phyloP scores from a whole-genome alignment of 805 yeast species.

The Ogataea nonfermentans region DNA sequence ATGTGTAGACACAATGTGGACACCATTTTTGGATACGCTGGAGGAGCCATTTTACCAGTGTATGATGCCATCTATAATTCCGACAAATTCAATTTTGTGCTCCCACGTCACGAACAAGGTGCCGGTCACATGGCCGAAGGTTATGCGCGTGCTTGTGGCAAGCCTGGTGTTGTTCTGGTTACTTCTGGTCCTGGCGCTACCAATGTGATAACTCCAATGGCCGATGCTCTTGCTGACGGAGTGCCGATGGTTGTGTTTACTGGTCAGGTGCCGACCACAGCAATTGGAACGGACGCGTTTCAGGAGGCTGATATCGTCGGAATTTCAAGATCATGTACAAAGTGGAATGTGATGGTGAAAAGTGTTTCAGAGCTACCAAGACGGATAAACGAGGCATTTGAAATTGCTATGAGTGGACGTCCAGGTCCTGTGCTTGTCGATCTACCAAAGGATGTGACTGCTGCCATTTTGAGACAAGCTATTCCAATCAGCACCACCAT shows the following conservation, averaged over 20 bases:
- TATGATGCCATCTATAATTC: slow-evolving; percentile 96
- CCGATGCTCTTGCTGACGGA: slow-evolving; percentile 97
- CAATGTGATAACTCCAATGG: slow-evolving; percentile 97
- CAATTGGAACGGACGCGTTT: slow-evolving; percentile 98
- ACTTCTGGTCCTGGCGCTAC: slow-evolving; percentile 99
- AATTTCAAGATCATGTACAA: slow-evolving; percentile 94
- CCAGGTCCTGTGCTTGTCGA: slow-evolving; percentile 99
- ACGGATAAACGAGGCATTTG: slow-evolving; percentile 96
- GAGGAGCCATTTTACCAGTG: slow-evolving; percentile 98
- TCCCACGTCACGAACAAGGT: slow-evolving; percentile 98
- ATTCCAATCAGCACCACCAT: slow-evolving; percentile 79
- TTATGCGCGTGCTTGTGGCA: slow-evolving; percentile 91
- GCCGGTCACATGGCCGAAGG: slow-evolving; percentile 99
- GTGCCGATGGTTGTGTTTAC: slow-evolving; percentile 95
- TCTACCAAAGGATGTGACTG: slow-evolving; percentile 97
- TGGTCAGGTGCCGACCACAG: slow-evolving; percentile 94
- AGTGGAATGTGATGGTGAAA: slow-evolving; percentile 99
- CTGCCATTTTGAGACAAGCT: slow-evolving; percentile 79
- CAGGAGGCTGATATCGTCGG: slow-evolving; percentile 99
- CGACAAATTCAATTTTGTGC: slow-evolving; percentile 79
- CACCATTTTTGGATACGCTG: slow-evolving; percentile 96
- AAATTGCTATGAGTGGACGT: slow-evolving; percentile 92
- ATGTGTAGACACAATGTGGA: slow-evolving; percentile 95
- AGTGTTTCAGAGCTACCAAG: slow-evolving; percentile 90
- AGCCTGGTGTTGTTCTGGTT: slow-evolving; percentile 95